Percentiles rank a stretch among this genome's conserved stretches.
Evolutionary conservation across 805 yeast species (phyloP).

Genomic region (Ogataea saltuana): DNA sequence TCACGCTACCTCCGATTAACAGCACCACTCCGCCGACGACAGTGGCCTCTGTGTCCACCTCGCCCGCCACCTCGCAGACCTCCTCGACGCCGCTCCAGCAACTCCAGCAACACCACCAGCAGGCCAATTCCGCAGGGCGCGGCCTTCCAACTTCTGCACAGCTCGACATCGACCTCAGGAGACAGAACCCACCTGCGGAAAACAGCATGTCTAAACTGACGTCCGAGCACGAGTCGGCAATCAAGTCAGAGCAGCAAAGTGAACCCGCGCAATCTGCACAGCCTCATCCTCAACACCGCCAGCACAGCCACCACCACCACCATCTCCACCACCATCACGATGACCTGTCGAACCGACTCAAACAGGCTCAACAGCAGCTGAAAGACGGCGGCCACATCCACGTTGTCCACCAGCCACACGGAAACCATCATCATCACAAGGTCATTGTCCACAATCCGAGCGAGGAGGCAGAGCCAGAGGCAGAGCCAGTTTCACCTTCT

Average conservation of each 20-base stretch:
- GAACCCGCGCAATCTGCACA: neutral
- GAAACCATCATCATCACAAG: slow-evolving; percentile 32
- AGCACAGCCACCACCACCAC: slow-evolving; percentile 20
- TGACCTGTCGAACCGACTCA: slow-evolving; percentile 24
- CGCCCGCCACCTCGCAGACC: slow-evolving; percentile 6
- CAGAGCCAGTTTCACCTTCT: neutral
- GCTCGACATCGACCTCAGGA: slow-evolving; percentile 21
- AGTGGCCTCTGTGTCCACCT: slow-evolving; percentile 10
- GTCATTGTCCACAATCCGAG: slow-evolving; percentile 30
- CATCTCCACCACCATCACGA: slow-evolving; percentile 34
- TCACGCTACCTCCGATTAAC: slow-evolving; percentile 13
- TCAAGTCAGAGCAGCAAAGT: neutral
- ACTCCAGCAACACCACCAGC: too few species aligned
- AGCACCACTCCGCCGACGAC: slow-evolving; percentile 6
- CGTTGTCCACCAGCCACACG: slow-evolving; percentile 33
- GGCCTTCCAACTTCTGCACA: slow-evolving; percentile 24
- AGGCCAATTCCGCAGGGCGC: neutral
- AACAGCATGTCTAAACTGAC: too few species aligned
- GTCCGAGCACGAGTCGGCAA: neutral
- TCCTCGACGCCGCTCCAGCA: neutral
- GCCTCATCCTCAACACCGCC: slow-evolving; percentile 15
- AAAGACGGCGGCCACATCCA: slow-evolving; percentile 33
- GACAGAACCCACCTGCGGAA: slow-evolving; percentile 12
- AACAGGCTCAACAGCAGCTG: slow-evolving; percentile 29
- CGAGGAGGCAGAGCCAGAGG: slow-evolving; percentile 9